A percentile compares a stretch with the other conserved stretches of the same genome.
phyloP scores from a whole-genome alignment of 2,329 filamentous ascomycete genomes.

The Magnaporthiopsis poae region DNA sequence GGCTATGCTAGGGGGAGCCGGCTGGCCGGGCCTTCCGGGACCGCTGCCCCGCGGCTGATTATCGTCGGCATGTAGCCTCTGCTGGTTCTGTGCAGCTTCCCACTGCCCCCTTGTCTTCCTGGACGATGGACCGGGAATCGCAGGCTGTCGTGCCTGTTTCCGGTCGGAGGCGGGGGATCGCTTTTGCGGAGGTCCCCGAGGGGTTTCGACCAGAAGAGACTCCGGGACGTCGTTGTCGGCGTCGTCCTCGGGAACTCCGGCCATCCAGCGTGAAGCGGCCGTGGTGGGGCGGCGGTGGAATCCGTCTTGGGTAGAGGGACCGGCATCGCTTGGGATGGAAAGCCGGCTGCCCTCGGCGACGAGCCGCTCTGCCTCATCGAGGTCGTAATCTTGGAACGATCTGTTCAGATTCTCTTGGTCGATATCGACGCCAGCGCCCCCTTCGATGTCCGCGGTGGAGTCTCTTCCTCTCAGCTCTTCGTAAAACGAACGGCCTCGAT shows the following conservation, averaged over 20 bases:
- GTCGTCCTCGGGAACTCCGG: constrained; percentile 32
- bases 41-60: constrained; percentile 14
- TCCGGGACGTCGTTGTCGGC: constrained; percentile 53
- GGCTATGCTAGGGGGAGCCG: constrained; percentile 19
- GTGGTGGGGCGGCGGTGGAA: constrained; percentile 1
- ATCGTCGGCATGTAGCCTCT: constrained; percentile 36
- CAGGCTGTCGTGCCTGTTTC: constrained; percentile 12
- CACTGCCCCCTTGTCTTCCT: constrained; percentile 40
- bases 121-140: constrained; percentile 33
- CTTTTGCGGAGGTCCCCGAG: constrained; percentile 19
- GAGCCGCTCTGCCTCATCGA: constrained; percentile 33
- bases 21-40: constrained; percentile 18
- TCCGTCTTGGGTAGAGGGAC: not conserved
- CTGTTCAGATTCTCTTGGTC: constrained; percentile 46
- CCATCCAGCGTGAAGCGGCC: constrained; percentile 16
- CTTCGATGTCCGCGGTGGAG: constrained; percentile 31
- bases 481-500: constrained; percentile 37
- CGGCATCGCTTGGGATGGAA: constrained; percentile 21
- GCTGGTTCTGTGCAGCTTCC: constrained; percentile 44
- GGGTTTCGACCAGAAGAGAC: constrained; percentile 51
- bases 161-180: constrained; percentile 12
- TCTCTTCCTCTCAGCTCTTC: constrained; percentile 35
- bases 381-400: constrained; percentile 40
- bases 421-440: constrained; percentile 31
- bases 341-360: constrained; percentile 36